Base-by-base conservation (phyloP, 2,329 filamentous ascomycete genomes). In the Sporothrix humicola region DNA sequence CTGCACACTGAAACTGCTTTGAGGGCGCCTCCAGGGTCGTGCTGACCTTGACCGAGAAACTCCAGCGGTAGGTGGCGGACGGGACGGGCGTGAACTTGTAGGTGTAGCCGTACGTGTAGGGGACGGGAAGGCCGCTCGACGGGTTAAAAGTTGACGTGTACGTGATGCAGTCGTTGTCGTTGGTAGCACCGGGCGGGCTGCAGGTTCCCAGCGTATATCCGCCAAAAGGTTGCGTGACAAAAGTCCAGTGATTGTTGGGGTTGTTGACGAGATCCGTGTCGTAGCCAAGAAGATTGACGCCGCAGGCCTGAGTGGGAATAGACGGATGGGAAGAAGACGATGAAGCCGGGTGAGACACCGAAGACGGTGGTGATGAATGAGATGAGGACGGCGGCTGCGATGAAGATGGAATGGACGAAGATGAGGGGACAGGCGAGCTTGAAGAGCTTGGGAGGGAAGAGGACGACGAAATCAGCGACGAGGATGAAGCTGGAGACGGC, bases 121-220 rank as follows among this genome's bases (percentile, higher is more conserved):
- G 52, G n/a, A 23, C n/a, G 8, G 52, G n/a, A n/a, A n/a, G 17
- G 48, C 13, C 52, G 8, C 15, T 56, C 7, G 52, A 56, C 15
- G n/a, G 52, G 52, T 56, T 20, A 56, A 56, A 56, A n/a, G 52
- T 56, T n/a, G 52, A 56, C 52, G 52, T 56, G 52, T 56, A 56
- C n/a, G 52, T 56, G 52, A 56, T 56, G n/a, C 52, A 56, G 52
- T 56, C 52, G 23, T 26, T 26, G 23, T 26, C 23, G 52, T 56
- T 56, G 52, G 3, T 20, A 8, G 52, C n/a, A 3, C 52, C 52
- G 3, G 17, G 7, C 1, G 52, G 52, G n/a, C 52, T 56, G n/a
- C 52, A 56, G 2, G 52, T 56, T n/a, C 52, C 52, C n/a, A 56
- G n/a, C n/a, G 4, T 8, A n/a, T 23, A 56, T n/a, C 23, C 23